These are phyloP conservation scores for Rhododendron vialii DNA, from an alignment of 148 eudicot species.

Conservation along the genomic window DNA sequence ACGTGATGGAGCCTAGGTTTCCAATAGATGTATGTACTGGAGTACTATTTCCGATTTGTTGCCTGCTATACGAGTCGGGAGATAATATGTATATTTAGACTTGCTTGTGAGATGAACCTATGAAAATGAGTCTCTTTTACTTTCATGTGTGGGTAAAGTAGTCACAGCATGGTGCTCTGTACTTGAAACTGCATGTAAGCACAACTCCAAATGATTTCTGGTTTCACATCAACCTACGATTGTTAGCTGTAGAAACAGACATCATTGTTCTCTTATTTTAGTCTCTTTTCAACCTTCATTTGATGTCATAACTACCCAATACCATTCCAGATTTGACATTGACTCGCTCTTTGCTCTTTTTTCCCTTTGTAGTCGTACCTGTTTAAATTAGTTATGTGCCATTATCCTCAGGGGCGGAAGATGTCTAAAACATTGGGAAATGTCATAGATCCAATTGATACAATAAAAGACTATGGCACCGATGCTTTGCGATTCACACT, in stretches of 20 bases:
- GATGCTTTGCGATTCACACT: constrained; percentile 94
- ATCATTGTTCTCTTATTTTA: not conserved
- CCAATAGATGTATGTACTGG: not conserved
- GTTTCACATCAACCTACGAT: not conserved
- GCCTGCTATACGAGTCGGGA: not conserved
- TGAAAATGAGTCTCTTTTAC: not conserved
- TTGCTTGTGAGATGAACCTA: not conserved
- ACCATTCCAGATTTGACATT: not conserved
- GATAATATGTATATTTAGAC: not conserved
- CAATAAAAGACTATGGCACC: constrained; percentile 81
- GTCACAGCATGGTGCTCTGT: not conserved
- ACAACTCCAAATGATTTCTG: not conserved
- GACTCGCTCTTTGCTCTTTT: not conserved
- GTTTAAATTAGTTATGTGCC: constrained; percentile 2
- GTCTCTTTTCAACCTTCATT: not conserved
- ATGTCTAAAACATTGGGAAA: constrained; percentile 97
- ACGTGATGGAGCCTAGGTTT: not conserved
- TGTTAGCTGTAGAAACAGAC: not conserved
- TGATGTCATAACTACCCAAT: not conserved
- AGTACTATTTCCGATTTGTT: not conserved
- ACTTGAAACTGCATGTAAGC: not conserved
- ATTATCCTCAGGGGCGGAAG: constrained; percentile 71
- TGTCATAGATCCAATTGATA: constrained; percentile 92
- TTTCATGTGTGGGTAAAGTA: not conserved
- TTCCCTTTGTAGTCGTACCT: not conserved